Base-by-base conservation (phyloP, 2,329 filamentous ascomycete species). In the Fusarium hostae region DNA sequence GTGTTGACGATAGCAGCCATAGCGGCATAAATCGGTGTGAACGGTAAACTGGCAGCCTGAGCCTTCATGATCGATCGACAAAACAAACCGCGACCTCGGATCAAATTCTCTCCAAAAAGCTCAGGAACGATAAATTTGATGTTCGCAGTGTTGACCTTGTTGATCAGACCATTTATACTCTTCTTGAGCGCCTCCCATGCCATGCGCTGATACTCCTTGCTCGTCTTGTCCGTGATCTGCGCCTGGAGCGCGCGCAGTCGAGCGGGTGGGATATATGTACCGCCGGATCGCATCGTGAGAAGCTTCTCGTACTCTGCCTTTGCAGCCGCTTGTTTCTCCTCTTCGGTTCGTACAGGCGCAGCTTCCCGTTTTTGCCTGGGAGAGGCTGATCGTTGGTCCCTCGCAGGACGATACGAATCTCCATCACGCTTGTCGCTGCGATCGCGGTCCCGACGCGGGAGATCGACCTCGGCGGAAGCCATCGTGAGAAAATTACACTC, bases 181-280 rank as follows among this genome's bases (percentile, higher is more conserved):
- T 99, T 99, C 85, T 99, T 99, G 78, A 99, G 85, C 16, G 95
- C 95, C 82, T 99, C 96, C 96, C 96, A 99, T 12, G 95, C 94
- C 94, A 99, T 97, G 77, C 96, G 93, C 87, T 98, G 96, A 80
- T 97, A 98, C 83, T 98, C 96, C 82, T 97, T 97, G 82, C 92
- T 97, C 59, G 89, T 91, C 86, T 97, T 97, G 84, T 99, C 96
- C 69, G 94, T 98, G 81, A 99, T 97, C 82, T 97, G 94, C 58
- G 95, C 94, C 84, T 99, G 96, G 68, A 99, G 88, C 41, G 95
- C 95, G 75, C 94, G 90, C 78, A 99, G 86, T 75, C 94, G 89
- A 57, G 95, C 95, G 1, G 96, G 96, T 24, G 96, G 96, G 68
- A 99, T 97, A 80, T 99, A 99, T 28, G 94, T 97, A 75, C 96